These are phyloP conservation scores for Lentinula boryana DNA, from an alignment of 768 basidiomycete species.

Conservation along the genomic window DNA sequence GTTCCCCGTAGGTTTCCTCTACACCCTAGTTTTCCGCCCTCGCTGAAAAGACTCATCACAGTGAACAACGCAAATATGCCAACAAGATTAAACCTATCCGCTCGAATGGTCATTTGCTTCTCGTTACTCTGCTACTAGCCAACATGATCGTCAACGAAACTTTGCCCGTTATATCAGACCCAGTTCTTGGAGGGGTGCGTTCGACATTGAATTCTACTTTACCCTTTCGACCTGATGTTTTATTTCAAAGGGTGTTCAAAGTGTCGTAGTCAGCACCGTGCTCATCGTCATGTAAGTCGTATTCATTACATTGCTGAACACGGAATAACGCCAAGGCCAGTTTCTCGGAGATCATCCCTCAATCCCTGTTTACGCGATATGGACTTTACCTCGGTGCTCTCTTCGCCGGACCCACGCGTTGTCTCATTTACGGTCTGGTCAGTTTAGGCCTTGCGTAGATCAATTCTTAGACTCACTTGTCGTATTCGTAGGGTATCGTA, in stretches of 20 bases:
- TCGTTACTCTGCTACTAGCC: slow-evolving; percentile 77
- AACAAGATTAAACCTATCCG: slow-evolving; percentile 85
- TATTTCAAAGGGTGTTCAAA: slow-evolving; percentile 42
- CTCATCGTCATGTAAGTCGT: slow-evolving; percentile 79
- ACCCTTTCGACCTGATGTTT: not conserved
- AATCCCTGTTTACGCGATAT: slow-evolving; percentile 85
- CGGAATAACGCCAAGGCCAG: slow-evolving; percentile 27
- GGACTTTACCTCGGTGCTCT: slow-evolving; percentile 86
- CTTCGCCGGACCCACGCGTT: slow-evolving; percentile 65
- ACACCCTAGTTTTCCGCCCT: not conserved
- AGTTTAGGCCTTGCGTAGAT: slow-evolving; percentile 12
- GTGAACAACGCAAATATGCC: slow-evolving; percentile 75
- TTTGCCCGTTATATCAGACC: slow-evolving; percentile 77
- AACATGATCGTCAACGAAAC: slow-evolving; percentile 89
- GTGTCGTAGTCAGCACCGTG: slow-evolving; percentile 78
- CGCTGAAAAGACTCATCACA: slow-evolving; percentile 21
- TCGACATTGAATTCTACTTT: not conserved
- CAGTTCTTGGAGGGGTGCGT: slow-evolving; percentile 58
- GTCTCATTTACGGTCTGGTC: slow-evolving; percentile 67
- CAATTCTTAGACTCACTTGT: not conserved
- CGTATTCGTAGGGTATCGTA: slow-evolving; percentile 48
- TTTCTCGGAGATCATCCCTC: slow-evolving; percentile 90
- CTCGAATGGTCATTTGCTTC: slow-evolving; percentile 73
- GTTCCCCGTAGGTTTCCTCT: slow-evolving; percentile 5
- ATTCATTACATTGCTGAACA: not conserved